Percentiles rank a stretch among this genome's conserved stretches.
Conservation (phyloP, 2,329 filamentous ascomycete species). For the Pseudovirgaria hyperparasitica region DNA sequence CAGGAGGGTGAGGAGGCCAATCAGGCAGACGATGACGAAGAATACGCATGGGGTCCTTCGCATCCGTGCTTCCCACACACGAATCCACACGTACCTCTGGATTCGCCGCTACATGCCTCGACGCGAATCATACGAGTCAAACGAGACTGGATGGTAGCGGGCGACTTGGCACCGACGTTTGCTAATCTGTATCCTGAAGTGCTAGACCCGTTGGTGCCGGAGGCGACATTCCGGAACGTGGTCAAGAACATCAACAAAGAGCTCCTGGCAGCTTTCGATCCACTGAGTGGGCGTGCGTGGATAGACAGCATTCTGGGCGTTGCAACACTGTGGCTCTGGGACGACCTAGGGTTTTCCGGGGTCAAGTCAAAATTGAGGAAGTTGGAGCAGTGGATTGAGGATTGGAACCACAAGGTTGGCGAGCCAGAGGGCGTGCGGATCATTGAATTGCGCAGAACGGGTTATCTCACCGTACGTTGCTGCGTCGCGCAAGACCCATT, state of each 20-base stretch:
- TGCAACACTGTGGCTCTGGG: conserved; percentile 87
- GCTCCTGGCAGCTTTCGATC: conserved; percentile 65
- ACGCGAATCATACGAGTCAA: conserved; percentile 87
- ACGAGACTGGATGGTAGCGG: conserved; percentile 80
- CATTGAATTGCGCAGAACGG: conserved; percentile 66
- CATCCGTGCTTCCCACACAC: conserved; percentile 92
- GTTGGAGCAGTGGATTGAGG: conserved; percentile 71
- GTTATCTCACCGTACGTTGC: conserved; percentile 64
- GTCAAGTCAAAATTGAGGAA: conserved; percentile 58
- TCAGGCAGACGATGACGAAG: conserved; percentile 23
- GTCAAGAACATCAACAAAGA: conserved; percentile 73
- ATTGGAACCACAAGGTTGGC: conserved; percentile 65
- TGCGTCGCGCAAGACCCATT: background rate
- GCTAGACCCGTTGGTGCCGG: conserved; percentile 70
- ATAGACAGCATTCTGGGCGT: conserved; percentile 69
- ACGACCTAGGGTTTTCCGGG: conserved; percentile 68
- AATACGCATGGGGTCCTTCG: conserved; percentile 79
- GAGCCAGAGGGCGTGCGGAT: conserved; percentile 54
- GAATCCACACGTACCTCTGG: conserved; percentile 76
- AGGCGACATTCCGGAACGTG: conserved; percentile 74
- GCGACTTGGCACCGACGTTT: conserved; percentile 84
- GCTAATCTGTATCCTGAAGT: conserved; percentile 96
- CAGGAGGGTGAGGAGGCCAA: conserved; percentile 44
- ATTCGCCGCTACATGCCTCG: conserved; percentile 58
- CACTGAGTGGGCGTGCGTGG: conserved; percentile 63